Conservation (phyloP, 768 basidiomycete genomes). For the Xerocomellus amylosporus region DNA sequence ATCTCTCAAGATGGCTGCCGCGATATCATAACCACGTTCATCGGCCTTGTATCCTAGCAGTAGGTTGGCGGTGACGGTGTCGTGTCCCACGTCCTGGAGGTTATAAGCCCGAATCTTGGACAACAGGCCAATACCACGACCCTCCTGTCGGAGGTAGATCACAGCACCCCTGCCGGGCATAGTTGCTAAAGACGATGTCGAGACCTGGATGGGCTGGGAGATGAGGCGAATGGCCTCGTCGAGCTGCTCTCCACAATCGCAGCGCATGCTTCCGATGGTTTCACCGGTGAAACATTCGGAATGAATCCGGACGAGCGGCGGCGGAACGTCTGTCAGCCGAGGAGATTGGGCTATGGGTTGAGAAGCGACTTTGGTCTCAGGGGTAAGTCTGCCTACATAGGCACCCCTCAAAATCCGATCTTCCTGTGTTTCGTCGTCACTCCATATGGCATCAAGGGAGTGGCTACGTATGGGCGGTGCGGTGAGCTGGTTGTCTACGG, state of each 20-base stretch:
- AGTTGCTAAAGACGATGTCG: slow-evolving; percentile 33
- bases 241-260: slow-evolving; percentile 97
- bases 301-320: slow-evolving; percentile 91
- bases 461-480: slow-evolving; percentile 72
- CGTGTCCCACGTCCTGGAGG: slow-evolving; percentile 94
- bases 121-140: slow-evolving; percentile 92
- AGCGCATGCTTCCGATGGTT: slow-evolving; percentile 96
- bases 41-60: slow-evolving; percentile 94
- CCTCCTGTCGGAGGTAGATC: slow-evolving; percentile 95
- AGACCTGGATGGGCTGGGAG: slow-evolving; percentile 60
- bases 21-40: slow-evolving; percentile 89
- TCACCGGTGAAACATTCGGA: slow-evolving; percentile 99
- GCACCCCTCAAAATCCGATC: slow-evolving; percentile 93
- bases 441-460: slow-evolving; percentile 83
- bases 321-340: slow-evolving; percentile 41
- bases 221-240: slow-evolving; percentile 96
- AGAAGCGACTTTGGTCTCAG: slow-evolving; percentile 48
- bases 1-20: slow-evolving; percentile 86
- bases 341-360: slow-evolving; percentile 25
- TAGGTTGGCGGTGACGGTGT: slow-evolving; percentile 97
- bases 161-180: slow-evolving; percentile 90
- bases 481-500: slow-evolving; percentile 36
- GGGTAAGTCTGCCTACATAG: slow-evolving; percentile 80
- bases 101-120: slow-evolving; percentile 98
- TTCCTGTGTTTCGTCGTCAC: slow-evolving; percentile 81